Conservation (phyloP, 306 rosid species). For the Sindora glabra region DNA sequence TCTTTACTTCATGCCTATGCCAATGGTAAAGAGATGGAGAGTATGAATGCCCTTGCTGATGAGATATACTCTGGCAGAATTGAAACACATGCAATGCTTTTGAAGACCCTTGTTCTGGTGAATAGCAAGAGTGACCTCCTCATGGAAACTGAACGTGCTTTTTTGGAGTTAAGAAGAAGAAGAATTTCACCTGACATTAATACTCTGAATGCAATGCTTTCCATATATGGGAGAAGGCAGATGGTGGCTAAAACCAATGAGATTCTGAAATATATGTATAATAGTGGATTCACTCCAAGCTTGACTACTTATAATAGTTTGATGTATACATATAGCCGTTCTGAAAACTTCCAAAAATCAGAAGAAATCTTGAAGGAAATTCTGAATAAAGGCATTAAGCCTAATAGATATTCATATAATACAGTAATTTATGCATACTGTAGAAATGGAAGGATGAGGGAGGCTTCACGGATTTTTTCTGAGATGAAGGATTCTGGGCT, state of each 20-base stretch:
- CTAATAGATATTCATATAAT: slow-evolving; percentile 69
- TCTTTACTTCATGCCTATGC: slow-evolving; percentile 92
- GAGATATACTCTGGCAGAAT: slow-evolving; percentile 60
- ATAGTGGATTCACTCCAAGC: slow-evolving; percentile 77
- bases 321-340: slow-evolving; percentile 84
- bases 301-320: slow-evolving; percentile 83
- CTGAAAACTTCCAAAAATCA: slow-evolving; percentile 60
- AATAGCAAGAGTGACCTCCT: slow-evolving; percentile 77
- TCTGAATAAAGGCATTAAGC: slow-evolving; percentile 66
- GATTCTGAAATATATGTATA: slow-evolving; percentile 59
- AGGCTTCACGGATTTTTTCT: slow-evolving; percentile 67
- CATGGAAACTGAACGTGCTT: slow-evolving; percentile 68
- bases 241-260: slow-evolving; percentile 66
- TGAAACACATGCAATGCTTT: slow-evolving; percentile 60
- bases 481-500: slow-evolving; percentile 67
- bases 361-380: slow-evolving; percentile 65
- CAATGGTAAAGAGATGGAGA: slow-evolving; percentile 68
- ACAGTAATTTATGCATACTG: slow-evolving; percentile 79
- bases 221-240: slow-evolving; percentile 82
- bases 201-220: slow-evolving; percentile 81
- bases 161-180: slow-evolving; percentile 49
- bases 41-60: slow-evolving; percentile 60
- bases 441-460: slow-evolving; percentile 71
- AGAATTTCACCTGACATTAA: slow-evolving; percentile 68
- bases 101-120: slow-evolving; percentile 85